Evolutionary conservation across 1,284 basidiomycete species (phyloP), one percentile per base, ranked within the genome.

Genomic region (Cryptococcus floricola): DNA sequence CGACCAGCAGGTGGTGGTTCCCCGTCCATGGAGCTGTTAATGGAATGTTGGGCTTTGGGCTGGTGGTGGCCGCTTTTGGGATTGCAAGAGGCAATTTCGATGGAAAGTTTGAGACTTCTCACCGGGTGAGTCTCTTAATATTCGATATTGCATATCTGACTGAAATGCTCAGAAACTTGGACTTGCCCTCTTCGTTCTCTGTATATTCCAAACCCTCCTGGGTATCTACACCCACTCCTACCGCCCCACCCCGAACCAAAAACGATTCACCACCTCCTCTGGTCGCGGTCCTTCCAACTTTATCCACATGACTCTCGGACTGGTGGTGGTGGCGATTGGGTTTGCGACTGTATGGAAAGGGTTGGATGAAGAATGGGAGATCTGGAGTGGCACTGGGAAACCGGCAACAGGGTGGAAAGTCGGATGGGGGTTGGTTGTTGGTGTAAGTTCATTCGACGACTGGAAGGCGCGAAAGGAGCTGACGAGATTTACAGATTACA

Each of bases 181-280:
- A 34, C 68, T 84, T 46, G 80, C 79, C 6, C 72, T 88, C 43
- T 81, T 87, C 58, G 77, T 80, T 44, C 74, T 88, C n/a, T 84
- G 86, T 65, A 42, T 84, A 50, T 53, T 80, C 12, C 87, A 89
- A 71, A 77, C 81, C 59, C 61, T 68, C 1, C 69, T 87, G 9
- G 87, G 87, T 4, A 78, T 80, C 4, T 61, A 84, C 56, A 82
- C 86, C 53, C 87, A 88, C 69, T 82, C 73, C 54, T 62, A 57
- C 57, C 59, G 62, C 47, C 38, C 48, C 42, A 19, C 53, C 10
- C 31, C 31, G 10, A 34, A 34, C 31, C 41, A 42, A 42, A 56
- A 53, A 27, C 55, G 53, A 10, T 58, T 65, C 37, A 60, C 61
- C 43, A 63, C 63, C 0, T 53, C 59, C 27, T 61, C 64, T 8